A percentile compares a stretch with the other conserved stretches of the same genome.
Evolutionary conservation across 2,329 filamentous ascomycete species (phyloP).

Genomic region (Colletotrichum shisoi): DNA sequence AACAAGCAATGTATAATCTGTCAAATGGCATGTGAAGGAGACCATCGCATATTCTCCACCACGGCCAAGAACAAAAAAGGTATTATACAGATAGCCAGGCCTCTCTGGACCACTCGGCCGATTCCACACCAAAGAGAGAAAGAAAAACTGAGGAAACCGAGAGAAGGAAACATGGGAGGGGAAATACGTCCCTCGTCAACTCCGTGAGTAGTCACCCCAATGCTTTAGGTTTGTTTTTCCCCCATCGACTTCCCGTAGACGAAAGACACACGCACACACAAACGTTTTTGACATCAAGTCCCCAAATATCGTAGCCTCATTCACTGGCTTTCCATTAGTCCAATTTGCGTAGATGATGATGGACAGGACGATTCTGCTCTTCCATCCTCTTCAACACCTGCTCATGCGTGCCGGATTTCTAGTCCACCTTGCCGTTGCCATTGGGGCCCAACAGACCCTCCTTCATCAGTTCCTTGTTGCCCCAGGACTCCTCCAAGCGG

Average conservation of each 20-base stretch:
- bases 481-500: conserved; percentile 65
- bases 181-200: conserved; percentile 27
- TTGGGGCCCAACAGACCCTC: conserved; percentile 66
- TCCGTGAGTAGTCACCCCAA: conserved; percentile 37
- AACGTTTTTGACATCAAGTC: conserved; percentile 18
- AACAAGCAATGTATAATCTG: conserved; percentile 35
- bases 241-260: conserved; percentile 20
- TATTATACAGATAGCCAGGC: conserved; percentile 39
- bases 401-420: conserved; percentile 22
- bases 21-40: conserved; percentile 25
- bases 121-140: conserved; percentile 10
- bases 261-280: conserved; percentile 15
- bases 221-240: conserved; percentile 31
- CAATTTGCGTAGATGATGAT: conserved; percentile 34
- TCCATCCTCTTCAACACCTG: conserved; percentile 24
- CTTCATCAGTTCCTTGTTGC: conserved; percentile 65
- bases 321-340: conserved; percentile 38
- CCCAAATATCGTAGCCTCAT: conserved; percentile 37
- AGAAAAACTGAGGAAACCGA: conserved; percentile 27
- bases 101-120: conserved; percentile 6
- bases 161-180: conserved; percentile 19
- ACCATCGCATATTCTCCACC: conserved; percentile 1
- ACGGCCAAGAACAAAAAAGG: conserved; percentile 14
- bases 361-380: conserved; percentile 16
- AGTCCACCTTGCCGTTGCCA: conserved; percentile 62